Base-by-base conservation (phyloP, 768 basidiomycete genomes). In the Naganishia onofrii region DNA sequence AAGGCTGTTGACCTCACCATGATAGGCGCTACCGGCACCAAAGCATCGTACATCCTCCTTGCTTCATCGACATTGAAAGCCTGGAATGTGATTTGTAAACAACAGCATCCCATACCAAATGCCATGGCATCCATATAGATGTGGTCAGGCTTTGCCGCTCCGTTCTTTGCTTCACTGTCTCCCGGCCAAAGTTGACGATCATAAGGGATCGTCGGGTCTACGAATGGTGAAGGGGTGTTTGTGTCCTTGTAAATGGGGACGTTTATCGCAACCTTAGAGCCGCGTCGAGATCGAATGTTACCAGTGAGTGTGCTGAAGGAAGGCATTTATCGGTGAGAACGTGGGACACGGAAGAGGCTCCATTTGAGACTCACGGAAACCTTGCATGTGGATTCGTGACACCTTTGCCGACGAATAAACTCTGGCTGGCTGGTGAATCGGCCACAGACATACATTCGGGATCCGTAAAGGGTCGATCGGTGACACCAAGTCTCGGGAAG, bases 101-200 rank as follows among this genome's bases (percentile, higher is more conserved):
- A 98, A 76, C 92, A 95, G 74, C 95, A 98, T 7, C 96, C 96
- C 96, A 98, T 99, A 56, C 96, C 96, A 80, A 99, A 99, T 32
- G 94, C 95, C 96, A 98, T 98, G 10, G 96, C 94, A 80, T 99
- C 96, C 84, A 98, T 86, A 79, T 98, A 98, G 72, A 99, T 91
- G 80, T 98, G 94, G 79, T 95, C 88, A 36, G 84, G 83, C 42
- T 92, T 84, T 19, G 94, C 93, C 5, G 93, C 92, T 1, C 94
- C 93, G 72, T 88, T 85, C 82, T 88, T 91, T 0, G 93, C 93
- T 84, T 96, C 93, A 91, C 72, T 75, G 81, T 96, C 92, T 77
- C 94, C 95, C 26, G 88, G 83, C 75, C 91, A 95, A 65, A 90
- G 80, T n/a, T 85, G 81, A 63, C 93, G 87, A 67, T 93, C 85